A percentile compares a stretch with the other conserved stretches of the same genome.
These are phyloP conservation scores for Globisporangium perplexum DNA, from an alignment of 352 stramenopile genomes.

Conservation along the genomic window DNA sequence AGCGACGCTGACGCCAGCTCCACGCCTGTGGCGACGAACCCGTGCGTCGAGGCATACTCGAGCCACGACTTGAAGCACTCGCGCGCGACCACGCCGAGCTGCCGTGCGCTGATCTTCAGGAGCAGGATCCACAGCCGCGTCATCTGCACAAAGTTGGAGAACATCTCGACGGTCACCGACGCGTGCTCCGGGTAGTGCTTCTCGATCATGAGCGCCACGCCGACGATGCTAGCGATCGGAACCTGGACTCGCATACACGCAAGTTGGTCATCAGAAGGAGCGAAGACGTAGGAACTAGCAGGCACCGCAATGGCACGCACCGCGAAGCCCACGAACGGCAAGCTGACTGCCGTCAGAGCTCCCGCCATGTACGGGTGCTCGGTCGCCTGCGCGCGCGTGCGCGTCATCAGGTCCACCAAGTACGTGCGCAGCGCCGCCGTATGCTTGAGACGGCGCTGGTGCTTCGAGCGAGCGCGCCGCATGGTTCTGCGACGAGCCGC, in stretches of 20 bases:
- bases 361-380: slow-evolving; percentile 63
- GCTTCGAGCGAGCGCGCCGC: slow-evolving; percentile 6
- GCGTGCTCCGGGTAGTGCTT: slow-evolving; percentile 78
- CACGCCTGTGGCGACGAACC: slow-evolving; percentile 58
- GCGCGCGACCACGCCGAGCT: slow-evolving; percentile 55
- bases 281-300: neutral
- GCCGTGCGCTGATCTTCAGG: slow-evolving; percentile 67
- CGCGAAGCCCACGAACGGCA: slow-evolving; percentile 76
- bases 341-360: slow-evolving; percentile 42
- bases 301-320: slow-evolving; percentile 22
- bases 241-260: slow-evolving; percentile 32
- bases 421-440: slow-evolving; percentile 37
- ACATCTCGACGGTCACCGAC: slow-evolving; percentile 57
- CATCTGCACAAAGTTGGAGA: slow-evolving; percentile 78
- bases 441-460: slow-evolving; percentile 27
- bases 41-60: slow-evolving; percentile 56
- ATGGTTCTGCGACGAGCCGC: slow-evolving; percentile 1
- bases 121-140: slow-evolving; percentile 74
- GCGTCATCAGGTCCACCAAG: slow-evolving; percentile 33
- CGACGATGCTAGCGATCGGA: slow-evolving; percentile 62
- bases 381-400: slow-evolving; percentile 28
- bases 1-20: slow-evolving; percentile 63
- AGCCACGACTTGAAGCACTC: slow-evolving; percentile 72
- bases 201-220: slow-evolving; percentile 64
- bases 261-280: neutral